Base-by-base conservation (phyloP, 1,139 yeast species). In the Nakaseomyces bracarensis region DNA sequence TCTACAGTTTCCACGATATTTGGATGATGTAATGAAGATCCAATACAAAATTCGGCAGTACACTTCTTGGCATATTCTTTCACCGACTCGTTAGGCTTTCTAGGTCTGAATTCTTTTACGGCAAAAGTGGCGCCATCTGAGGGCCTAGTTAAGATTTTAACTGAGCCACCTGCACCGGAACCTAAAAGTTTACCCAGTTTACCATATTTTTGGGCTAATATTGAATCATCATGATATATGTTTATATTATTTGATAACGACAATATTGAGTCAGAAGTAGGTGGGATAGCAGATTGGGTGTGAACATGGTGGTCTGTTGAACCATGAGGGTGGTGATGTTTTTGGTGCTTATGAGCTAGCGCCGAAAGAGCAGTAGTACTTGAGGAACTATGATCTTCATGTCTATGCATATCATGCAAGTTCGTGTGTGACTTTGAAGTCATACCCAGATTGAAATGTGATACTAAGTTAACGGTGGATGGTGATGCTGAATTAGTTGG, bases 81-180 rank as follows among this genome's bases (percentile, higher is more conserved):
- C 51, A 80, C 77, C 13, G 83, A 72, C 61, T 93, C 99, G 48
- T 84, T 83, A 25, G 81, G 72, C 55, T 89, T 76, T 48, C 91
- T 75, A 6, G 95, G 82, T 49, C 98, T 72, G 60, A 93, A 93
- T 63, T 93, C 97, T 63, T 93, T 93, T 31, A 93, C 97, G 0
- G 99, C 99, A 68, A 91, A 91, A 1, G 94, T 79, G 45, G 82
- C 80, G 34, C 75, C 72, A 62, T 91, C 97, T 6, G 83, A 72
- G 2, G 91, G 79, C 49, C 97, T 75, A 43, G 77, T 79, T 56
- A 93, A 78, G 43, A 91, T 70, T 46, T 93, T 78, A 13, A 93
- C 99, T 1, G 94, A 82, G 4, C 99, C 99, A 38, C 98, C 99
- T 3, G 98, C 98, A 29, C 99, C 99, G 22, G 95, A 82, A 22